A percentile compares a stretch with the other conserved stretches of the same genome.
Evolutionary conservation across 257 asterid genomes (phyloP).

Genomic region (Scutellaria baicalensis): DNA sequence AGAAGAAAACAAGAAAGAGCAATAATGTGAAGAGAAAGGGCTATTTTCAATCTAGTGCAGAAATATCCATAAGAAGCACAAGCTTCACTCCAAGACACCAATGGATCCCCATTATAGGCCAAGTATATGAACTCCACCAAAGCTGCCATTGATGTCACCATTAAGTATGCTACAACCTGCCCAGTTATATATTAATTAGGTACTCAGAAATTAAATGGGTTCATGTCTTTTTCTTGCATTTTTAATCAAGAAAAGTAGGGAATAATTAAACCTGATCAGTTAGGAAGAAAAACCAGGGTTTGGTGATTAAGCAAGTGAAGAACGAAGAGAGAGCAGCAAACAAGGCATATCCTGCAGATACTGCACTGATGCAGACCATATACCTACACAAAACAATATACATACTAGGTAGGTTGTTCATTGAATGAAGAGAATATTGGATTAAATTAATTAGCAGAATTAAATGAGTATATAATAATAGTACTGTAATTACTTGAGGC

Average conservation of each 20-base stretch:
- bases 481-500: constrained; percentile 64
- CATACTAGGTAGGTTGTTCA: too few species aligned
- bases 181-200: too few species aligned
- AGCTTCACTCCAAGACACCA: constrained; percentile 83
- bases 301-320: constrained; percentile 39
- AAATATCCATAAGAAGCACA: constrained; percentile 70
- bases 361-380: constrained; percentile 59
- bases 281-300: constrained; percentile 74
- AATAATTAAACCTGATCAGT: constrained; percentile 74
- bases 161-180: constrained; percentile 74
- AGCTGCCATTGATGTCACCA: constrained; percentile 80
- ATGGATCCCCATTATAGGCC: constrained; percentile 59
- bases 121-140: constrained; percentile 55
- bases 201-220: too few species aligned
- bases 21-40: constrained; percentile 46
- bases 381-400: constrained; percentile 36
- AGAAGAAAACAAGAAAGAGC: constrained; percentile 59
- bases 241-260: not conserved
- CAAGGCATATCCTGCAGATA: constrained; percentile 65
- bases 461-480: too few species aligned
- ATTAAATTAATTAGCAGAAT: too few species aligned
- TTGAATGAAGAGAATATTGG: too few species aligned
- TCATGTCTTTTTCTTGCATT: too few species aligned
- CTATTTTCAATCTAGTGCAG: constrained; percentile 58
- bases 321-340: constrained; percentile 61